Evolutionary conservation across 495 filamentous ascomycete genomes (phyloP).

Genomic region (Penicillium bialowiezense): DNA sequence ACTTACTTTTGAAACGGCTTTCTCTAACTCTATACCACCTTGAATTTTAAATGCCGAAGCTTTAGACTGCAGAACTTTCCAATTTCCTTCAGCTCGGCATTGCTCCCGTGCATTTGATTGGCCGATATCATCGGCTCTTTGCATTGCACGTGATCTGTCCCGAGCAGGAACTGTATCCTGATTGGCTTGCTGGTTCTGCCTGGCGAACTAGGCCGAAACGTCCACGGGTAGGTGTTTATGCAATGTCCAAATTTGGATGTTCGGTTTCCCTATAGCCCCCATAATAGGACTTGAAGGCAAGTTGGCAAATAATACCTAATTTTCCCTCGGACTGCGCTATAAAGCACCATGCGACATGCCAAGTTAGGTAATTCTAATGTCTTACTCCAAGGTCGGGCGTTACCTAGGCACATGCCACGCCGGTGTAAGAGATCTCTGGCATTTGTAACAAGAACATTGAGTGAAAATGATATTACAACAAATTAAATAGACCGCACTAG

Average conservation of each 20-base stretch:
- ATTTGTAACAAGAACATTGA: too few species aligned
- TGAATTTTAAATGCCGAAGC: not conserved
- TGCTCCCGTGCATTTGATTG: constrained; percentile 1
- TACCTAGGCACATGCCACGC: too few species aligned
- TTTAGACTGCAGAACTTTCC: not conserved
- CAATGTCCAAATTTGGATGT: too few species aligned
- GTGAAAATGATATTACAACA: not conserved
- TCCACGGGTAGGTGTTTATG: too few species aligned
- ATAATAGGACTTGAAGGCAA: too few species aligned
- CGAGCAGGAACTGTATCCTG: constrained; percentile 5
- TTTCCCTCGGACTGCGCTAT: too few species aligned
- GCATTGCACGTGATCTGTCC: not conserved
- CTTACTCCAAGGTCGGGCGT: too few species aligned
- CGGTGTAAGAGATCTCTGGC: too few species aligned
- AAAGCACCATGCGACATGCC: too few species aligned
- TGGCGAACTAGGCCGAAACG: not conserved
- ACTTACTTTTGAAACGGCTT: not conserved
- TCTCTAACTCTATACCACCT: not conserved
- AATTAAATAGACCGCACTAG: not conserved
- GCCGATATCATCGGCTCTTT: not conserved
- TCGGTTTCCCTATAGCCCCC: too few species aligned
- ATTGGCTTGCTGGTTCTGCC: not conserved
- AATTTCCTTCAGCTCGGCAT: not conserved
- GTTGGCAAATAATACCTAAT: too few species aligned
- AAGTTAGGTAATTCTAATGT: too few species aligned